Base-by-base conservation (phyloP, 371 early-diverging fungal genomes). In the Mucor sp. region DNA sequence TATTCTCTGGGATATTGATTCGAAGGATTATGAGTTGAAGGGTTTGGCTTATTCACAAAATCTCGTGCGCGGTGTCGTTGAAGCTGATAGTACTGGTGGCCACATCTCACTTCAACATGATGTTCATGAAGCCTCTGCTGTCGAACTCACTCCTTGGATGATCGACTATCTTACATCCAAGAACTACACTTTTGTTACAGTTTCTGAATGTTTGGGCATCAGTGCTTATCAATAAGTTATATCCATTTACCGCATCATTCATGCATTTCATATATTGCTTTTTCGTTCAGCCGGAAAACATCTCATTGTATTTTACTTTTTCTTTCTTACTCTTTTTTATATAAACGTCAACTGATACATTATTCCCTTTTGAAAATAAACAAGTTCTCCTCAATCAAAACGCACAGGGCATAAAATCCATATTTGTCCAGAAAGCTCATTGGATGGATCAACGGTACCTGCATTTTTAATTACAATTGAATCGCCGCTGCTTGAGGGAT, bases 1-100 rank as follows among this genome's bases (percentile, higher is more conserved):
- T 28, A 68, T 85, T 43, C 68, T 76, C 57, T 86, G 86, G 86
- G 83, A 85, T 67, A 70, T 86, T 44, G 86, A 88, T 67, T 76
- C 78, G 14, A 70, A 78, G 43, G 88, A 88, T 68, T 88, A 79
- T 74, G 47, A 55, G 6, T 53, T 59, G 0, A 66, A 70, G 21
- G 61, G 64, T 53, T 28, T 79, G 7, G 37, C 37, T 7, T 25
- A 23, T 11, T 74, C 76, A 58, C 28, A 70, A 57, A 25, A 28
- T 7, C 48, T 65, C 4, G 68, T 70, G 30, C 58, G 44, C 1
- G 27, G n/a, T 6, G 65, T 67, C 27, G 47, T 67, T 19, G 64
- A 71, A 3, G 7, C 9, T 7, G 56, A 60, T n/a, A n/a, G 35
- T 57, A 55, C n/a, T 14, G 68, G 12, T 27, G 80, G 79, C 7